Base-by-base conservation (phyloP, 1,139 yeast genomes). In the Blastobotrys serpentis region DNA sequence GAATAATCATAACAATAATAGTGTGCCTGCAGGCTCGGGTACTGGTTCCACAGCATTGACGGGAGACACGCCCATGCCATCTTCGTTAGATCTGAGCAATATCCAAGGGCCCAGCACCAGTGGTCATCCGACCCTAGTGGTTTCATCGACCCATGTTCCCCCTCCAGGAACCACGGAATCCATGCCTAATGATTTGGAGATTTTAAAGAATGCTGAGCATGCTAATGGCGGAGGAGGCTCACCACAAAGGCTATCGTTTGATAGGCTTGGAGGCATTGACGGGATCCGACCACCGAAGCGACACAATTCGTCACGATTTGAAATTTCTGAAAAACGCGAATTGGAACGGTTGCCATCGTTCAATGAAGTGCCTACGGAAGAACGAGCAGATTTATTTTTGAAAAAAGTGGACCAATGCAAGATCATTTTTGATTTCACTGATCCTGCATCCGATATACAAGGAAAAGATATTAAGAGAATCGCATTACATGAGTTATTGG, bases 401-500 rank as follows among this genome's bases (percentile, higher is more conserved):
- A 86, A 85, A 60, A 92, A 92, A 63, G 82, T 90, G 50, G 96
- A 89, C 61, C 98, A 94, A 69, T 92, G 98, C 73, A 88, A 87
- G 66, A 82, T 89, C 38, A 81, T 92, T 74, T 92, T 92, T 72
- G 97, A 92, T 70, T 92, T 92, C 65, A 80, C 82, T 62, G 98
- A 92, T 67, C 96, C 98, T 5, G 85, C 96, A 10, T 82, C 83
- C 52, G 98, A 92, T 67, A 81, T 89, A 49, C 81, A 86, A 60
- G 97, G 98, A 46, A 92, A 92, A 66, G 98, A 92, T 65, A 79
- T 90, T 62, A 92, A 92, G 69, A 75, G 95, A 53, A 75, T 81
- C 48, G 88, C 97, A 1, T 74, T 94, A 50, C 90, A 85, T 63
- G 98, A 92, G 67, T 78, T 92, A 59, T 84, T 89, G 51, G 95